Base-by-base conservation (phyloP, 179 eudicot genomes). In the Drosera spatulata region DNA sequence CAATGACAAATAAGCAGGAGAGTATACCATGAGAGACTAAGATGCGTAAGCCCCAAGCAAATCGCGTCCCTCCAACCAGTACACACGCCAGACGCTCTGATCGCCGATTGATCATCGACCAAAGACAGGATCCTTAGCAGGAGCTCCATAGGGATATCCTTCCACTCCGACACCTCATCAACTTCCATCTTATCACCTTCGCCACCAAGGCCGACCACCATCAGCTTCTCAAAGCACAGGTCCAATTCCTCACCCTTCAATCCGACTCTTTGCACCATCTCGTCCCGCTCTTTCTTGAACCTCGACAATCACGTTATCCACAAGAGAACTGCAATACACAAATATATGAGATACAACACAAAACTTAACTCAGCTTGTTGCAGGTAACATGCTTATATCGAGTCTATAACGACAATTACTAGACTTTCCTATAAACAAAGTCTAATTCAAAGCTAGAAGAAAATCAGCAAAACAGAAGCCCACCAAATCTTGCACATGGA, bases 11-110 rank as follows among this genome's bases (percentile, higher is more conserved):
- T 33, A 39, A 2, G 44, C 37, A 37, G 55, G 8, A 69, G 48
- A 50, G 0, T 61, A 77, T 91, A 91, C 98, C 98, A 91, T 55
- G 91, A 82, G 14, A 91, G 91, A 41, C 84, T 80, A 15, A 88
- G 91, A 65, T 61, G 87, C 7, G 87, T 66, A 12, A 84, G 82
- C 4, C 96, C 98, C 62, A 77, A 75, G 60, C 73, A 80, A 60
- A 91, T 69, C 37, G 95, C 91, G 62, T 91, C 91, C 67, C 95
- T 88, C 98, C 98, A 91, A 7, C 89, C 98, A 64, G 72, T 72
- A 44, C 98, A 88, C 3, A 88, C 96, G 10, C 82, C 89, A 2
- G 91, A 77, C 66, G 85, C 95, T 71, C 71, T 85, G 50, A 91
- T 75, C 47, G 79, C 86, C 6, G 87, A 75, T 62, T 72, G 86